Base-by-base conservation (phyloP, 345 rosid genomes). In the Acer yangbiense region DNA sequence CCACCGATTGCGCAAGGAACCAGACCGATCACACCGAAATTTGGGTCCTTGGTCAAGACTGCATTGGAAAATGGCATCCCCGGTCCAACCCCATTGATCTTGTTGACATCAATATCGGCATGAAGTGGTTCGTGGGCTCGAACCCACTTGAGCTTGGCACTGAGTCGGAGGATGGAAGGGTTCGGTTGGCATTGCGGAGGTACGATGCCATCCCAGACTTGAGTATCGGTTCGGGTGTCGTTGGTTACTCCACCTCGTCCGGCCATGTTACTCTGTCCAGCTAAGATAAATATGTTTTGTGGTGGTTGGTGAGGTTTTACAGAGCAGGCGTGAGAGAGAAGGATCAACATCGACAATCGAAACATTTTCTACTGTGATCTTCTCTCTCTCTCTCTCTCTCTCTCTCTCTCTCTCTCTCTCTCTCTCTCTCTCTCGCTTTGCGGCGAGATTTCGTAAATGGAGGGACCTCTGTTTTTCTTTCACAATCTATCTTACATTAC, bases 181-280 rank as follows among this genome's bases (percentile, higher is more conserved):
- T 85, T 86, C 9, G 91, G 83, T 18, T 78, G 78, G 78, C 91
- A 91, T 72, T 95, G 91, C 0, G 79, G 87, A 0, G 98, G 98
- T 39, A 93, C 63, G 2, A 92, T 60, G 0, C 93, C 90, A 77
- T 95, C 99, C 99, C 99, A 95, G 17, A 65, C 58, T 35, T 76
- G 17, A 18, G 60, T 62, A 48, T 84, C 81, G 0, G 83, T 83
- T 11, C 35, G 43, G 65, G 86, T 85, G 84, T 84, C 76, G 80
- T 83, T 90, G 63, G 72, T 23, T 1, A 93, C 94, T 1, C 97
- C 95, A 10, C 98, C 99, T 9, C 92, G 90, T 20, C 99, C 97
- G 3, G 94, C 93, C 96, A 92, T 95, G 90, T 95, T 95, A 90
- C 99, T 95, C 78, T 95, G 99, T 11, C 99, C 90, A 16, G 94